phyloP scores from a whole-genome alignment of 257 asterid genomes.

The Penstemon barbatus region DNA sequence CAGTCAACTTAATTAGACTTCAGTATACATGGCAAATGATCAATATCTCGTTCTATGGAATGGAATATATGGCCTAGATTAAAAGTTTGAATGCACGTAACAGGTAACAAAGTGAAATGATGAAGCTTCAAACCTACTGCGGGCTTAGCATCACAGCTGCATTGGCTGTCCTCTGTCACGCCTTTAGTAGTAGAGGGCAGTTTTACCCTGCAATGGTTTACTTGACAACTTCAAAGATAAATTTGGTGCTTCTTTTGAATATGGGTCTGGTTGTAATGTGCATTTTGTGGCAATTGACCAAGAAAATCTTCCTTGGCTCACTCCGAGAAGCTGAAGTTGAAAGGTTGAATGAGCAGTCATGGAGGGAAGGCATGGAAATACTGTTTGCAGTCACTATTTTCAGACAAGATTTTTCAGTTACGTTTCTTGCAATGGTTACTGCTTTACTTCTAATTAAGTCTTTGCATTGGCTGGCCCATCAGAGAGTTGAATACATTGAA shows the following conservation, averaged over 20 bases:
- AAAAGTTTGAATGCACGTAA: constrained; percentile 22
- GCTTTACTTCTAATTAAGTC: constrained; percentile 85
- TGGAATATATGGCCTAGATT: too few relatives aligned
- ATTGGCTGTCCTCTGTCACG: constrained; percentile 74
- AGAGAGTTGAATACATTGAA: constrained; percentile 95
- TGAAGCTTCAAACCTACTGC: constrained; percentile 83
- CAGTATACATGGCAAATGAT: too few relatives aligned
- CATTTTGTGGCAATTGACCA: constrained; percentile 85
- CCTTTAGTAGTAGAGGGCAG: constrained; percentile 81
- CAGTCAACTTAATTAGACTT: too few relatives aligned
- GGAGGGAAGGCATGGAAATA: constrained; percentile 98
- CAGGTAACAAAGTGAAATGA: constrained; percentile 58
- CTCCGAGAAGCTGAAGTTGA: constrained; percentile 97
- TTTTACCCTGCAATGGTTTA: constrained; percentile 96
- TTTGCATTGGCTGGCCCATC: constrained; percentile 98
- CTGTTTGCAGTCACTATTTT: constrained; percentile 95
- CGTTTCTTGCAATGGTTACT: constrained; percentile 81
- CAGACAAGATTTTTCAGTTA: constrained; percentile 88
- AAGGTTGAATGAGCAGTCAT: constrained; percentile 92
- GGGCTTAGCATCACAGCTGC: constrained; percentile 72
- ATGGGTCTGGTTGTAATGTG: constrained; percentile 90
- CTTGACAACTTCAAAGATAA: constrained; percentile 86
- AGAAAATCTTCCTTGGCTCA: constrained; percentile 85
- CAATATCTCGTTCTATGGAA: too few relatives aligned
- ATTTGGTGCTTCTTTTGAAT: constrained; percentile 78